Evolutionary conservation across 2,329 filamentous ascomycete species (phyloP), one percentile per base, ranked within the genome.

Genomic region (Aureobasidium sp.): DNA sequence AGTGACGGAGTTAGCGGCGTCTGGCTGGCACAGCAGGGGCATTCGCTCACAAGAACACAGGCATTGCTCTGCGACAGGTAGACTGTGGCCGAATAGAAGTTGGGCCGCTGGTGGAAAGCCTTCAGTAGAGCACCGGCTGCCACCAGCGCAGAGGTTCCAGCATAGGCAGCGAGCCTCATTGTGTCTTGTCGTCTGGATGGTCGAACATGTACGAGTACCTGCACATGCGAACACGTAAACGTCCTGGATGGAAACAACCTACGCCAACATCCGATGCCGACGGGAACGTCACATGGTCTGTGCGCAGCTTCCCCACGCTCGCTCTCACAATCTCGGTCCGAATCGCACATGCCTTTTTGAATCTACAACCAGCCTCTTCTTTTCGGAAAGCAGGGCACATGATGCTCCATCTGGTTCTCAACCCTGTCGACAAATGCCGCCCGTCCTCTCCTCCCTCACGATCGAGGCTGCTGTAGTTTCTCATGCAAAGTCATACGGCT

Each of bases 21-120:
- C 9, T 19, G 27, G 15, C 27, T 15, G 53, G 11, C 7, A 17
- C 5, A 39, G 24, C 22, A 59, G 49, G 17, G 37, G 37, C 58
- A 58, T 29, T 45, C 45, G 35, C 61, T 42, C 75, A 94, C 90
- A 84, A 97, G 89, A 59, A 97, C 80, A 73, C 93, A 97, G 69
- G 95, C 87, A 78, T 94, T 97, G 76, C 91, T 97, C 76, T 97
- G 93, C 44, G 92, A 90, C 56, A 99, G 85, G 76, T 97, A 96
- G 53, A 99, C 94, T 77, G 91, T 94, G 67, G 94, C 92, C 60
- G 93, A 95, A 78, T 99, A 99, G 81, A 97, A 99, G 77, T 99
- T 99, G 66, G 94, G 88, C 66, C 94, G 86, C 77, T 97, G 90
- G 72, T 94, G 89, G 76, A 97, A 93, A 65, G 94, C 93, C 72